phyloP scores from a whole-genome alignment of 2,329 filamentous ascomycete species.

The Colletotrichum karsti region DNA sequence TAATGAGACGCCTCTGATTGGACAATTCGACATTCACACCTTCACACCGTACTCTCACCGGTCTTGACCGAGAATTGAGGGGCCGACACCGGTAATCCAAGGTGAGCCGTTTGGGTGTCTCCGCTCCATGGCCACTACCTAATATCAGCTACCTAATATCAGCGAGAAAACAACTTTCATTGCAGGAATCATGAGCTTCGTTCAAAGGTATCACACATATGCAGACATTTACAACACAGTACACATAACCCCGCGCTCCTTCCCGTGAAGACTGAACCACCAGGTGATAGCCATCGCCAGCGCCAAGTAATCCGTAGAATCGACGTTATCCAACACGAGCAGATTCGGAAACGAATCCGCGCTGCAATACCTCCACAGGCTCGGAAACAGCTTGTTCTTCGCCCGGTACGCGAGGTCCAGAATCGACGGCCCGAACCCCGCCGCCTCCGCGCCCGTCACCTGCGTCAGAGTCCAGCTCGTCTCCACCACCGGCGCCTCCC shows the following conservation, averaged over 20 bases:
- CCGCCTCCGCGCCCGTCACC: not conserved
- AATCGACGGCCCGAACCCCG: not conserved
- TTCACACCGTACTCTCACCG: not conserved
- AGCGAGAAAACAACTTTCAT: no score
- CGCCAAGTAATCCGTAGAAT: not conserved
- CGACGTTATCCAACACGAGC: not conserved
- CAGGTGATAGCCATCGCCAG: not conserved
- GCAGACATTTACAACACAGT: no score
- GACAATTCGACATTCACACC: not conserved
- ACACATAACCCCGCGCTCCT: not conserved
- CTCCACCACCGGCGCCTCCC: not conserved
- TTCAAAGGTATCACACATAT: no score
- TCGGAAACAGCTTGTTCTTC: not conserved
- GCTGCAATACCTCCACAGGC: not conserved
- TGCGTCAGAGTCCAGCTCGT: slow-evolving; percentile 8
- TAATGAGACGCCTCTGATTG: not conserved
- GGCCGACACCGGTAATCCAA: not conserved
- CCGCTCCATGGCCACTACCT: not conserved
- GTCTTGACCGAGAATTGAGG: not conserved
- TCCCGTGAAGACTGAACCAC: not conserved
- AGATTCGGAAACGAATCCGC: not conserved
- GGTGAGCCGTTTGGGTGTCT: not conserved
- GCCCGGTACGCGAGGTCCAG: not conserved
- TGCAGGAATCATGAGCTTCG: not conserved
- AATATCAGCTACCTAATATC: no score